Percentiles rank a stretch among this genome's conserved stretches.
These are phyloP conservation scores for Gaultheria prostrata DNA, from an alignment of 148 eudicot species.

Conservation along the genomic window DNA sequence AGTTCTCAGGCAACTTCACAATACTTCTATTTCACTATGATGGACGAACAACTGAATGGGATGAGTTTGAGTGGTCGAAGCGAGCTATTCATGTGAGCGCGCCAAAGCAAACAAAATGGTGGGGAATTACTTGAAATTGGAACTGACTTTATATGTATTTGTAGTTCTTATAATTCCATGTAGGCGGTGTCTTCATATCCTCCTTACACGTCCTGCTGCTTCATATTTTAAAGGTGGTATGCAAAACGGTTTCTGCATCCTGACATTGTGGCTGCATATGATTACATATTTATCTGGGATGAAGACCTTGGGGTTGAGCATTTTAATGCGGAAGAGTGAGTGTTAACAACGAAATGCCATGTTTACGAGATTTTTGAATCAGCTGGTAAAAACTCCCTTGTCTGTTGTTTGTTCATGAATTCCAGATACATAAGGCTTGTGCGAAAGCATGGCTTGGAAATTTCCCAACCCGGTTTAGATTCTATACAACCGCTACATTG, in stretches of 20 bases:
- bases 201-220: conserved; percentile 9
- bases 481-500: conserved; percentile 44
- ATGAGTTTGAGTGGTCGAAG: conserved; percentile 80
- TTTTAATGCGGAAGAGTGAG: conserved; percentile 88
- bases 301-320: conserved; percentile 87
- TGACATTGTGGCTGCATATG: conserved; percentile 82
- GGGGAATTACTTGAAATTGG: conserved; percentile 9
- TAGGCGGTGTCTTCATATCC: background rate
- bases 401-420: background rate
- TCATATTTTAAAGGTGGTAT: conserved; percentile 68
- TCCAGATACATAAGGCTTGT: conserved; percentile 73
- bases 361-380: background rate
- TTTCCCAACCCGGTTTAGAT: conserved; percentile 91
- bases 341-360: background rate
- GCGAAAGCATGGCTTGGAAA: conserved; percentile 80
- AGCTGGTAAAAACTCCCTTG: background rate
- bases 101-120: conserved; percentile 77
- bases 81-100: conserved; percentile 75
- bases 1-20: conserved; percentile 79
- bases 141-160: background rate
- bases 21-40: conserved; percentile 79
- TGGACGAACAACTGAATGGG: conserved; percentile 71
- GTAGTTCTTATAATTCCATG: background rate
- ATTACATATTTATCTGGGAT: conserved; percentile 92
- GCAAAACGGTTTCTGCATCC: conserved; percentile 95